Percentiles rank a stretch among this genome's conserved stretches.
phyloP scores from a whole-genome alignment of 352 stramenopile genomes.

The Thalassiosira allenii region DNA sequence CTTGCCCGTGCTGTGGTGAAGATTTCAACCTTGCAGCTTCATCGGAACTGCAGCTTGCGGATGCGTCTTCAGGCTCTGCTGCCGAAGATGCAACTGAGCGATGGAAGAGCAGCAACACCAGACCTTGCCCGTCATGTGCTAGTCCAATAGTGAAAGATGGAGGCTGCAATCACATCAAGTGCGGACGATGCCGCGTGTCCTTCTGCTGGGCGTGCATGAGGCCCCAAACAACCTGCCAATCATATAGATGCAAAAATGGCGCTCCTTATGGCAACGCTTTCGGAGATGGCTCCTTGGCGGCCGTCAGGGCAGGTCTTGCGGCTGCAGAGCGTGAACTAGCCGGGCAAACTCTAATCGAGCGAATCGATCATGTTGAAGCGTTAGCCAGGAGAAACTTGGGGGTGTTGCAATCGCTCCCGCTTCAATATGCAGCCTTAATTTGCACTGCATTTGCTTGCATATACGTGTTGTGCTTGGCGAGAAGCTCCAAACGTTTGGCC shows the following conservation, averaged over 20 bases:
- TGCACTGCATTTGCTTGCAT: conserved; percentile 5
- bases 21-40: conserved; percentile 64
- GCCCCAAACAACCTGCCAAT: conserved; percentile 44
- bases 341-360: conserved; percentile 42
- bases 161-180: conserved; percentile 78
- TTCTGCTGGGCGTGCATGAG: conserved; percentile 82
- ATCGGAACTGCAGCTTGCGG: conserved; percentile 39
- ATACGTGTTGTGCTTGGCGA: background rate
- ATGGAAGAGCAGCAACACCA: conserved; percentile 84
- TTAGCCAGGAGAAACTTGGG: conserved; percentile 32
- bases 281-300: conserved; percentile 20
- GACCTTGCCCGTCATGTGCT: conserved; percentile 68
- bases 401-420: background rate
- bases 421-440: conserved; percentile 7
- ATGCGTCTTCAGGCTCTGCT: conserved; percentile 9
- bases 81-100: conserved; percentile 49
- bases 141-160: conserved; percentile 71
- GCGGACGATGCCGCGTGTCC: conserved; percentile 52
- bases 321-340: conserved; percentile 17
- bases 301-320: conserved; percentile 16
- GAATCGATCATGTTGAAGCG: conserved; percentile 45
- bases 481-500: background rate
- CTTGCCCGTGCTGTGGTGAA: conserved; percentile 70
- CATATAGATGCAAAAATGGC: conserved; percentile 69
- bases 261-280: conserved; percentile 70